Conservation (phyloP, 2,329 filamentous ascomycete species). For the Aspergillus sp. region DNA sequence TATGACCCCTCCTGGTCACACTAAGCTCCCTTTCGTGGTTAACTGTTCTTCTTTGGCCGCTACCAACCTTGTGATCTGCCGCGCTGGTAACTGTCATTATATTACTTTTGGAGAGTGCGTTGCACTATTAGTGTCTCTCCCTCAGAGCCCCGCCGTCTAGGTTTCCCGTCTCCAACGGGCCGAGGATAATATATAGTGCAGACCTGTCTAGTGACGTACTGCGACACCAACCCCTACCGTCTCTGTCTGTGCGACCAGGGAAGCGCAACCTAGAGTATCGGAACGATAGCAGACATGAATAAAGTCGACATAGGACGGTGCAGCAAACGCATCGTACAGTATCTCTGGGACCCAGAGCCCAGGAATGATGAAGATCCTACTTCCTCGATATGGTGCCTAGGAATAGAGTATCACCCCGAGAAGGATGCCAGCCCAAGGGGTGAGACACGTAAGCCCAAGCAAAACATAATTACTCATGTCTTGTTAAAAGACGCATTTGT, state of each 20-base stretch:
- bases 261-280: neutral
- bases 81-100: neutral
- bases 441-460: constrained; percentile 11
- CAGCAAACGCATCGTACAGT: constrained; percentile 81
- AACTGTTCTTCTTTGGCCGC: neutral
- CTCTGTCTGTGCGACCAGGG: neutral
- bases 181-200: neutral
- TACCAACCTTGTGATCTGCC: neutral
- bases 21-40: neutral
- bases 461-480: neutral
- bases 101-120: neutral
- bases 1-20: neutral
- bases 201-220: neutral
- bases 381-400: constrained; percentile 82
- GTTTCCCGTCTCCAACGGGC: neutral
- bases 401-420: constrained; percentile 55
- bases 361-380: constrained; percentile 70
- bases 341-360: constrained; percentile 89
- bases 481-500: neutral
- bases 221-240: neutral
- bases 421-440: neutral
- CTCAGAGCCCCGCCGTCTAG: neutral
- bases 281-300: constrained; percentile 50
- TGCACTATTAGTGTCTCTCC: neutral
- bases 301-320: constrained; percentile 74